Evolutionary conservation across 2,329 filamentous ascomycete species (phyloP).

Genomic region (Stagonosporopsis cucurbitacearum): DNA sequence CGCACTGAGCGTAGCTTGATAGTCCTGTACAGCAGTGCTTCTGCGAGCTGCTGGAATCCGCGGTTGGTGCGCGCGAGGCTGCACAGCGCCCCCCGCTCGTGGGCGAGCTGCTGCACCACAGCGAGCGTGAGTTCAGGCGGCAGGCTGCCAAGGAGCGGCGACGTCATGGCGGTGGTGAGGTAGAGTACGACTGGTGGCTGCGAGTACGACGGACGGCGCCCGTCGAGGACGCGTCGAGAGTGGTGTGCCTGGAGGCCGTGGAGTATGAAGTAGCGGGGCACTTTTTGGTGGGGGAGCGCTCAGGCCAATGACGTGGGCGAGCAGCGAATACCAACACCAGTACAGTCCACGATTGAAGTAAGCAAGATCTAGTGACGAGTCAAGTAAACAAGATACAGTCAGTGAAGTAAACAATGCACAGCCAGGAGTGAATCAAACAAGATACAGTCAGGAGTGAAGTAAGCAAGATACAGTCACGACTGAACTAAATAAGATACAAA

Average conservation of each 20-base stretch:
- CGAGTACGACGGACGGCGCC: too few species aligned
- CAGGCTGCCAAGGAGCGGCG: constrained; percentile 25
- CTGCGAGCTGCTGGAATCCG: constrained; percentile 38
- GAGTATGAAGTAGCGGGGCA: not conserved
- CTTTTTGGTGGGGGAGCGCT: not conserved
- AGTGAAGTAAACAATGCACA: too few species aligned
- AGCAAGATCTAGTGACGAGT: too few species aligned
- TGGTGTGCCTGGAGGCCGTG: too few species aligned
- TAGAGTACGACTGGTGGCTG: too few species aligned
- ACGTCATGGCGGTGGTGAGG: constrained; percentile 26
- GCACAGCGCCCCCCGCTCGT: constrained; percentile 33
- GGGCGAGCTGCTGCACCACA: constrained; percentile 36
- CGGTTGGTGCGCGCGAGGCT: constrained; percentile 40
- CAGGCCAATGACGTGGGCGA: not conserved
- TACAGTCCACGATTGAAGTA: too few species aligned
- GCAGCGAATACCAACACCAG: too few species aligned
- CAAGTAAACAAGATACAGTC: too few species aligned
- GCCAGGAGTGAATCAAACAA: too few species aligned
- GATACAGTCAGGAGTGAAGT: too few species aligned
- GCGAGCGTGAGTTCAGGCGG: constrained; percentile 41
- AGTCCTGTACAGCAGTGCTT: constrained; percentile 42
- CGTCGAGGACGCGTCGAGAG: not conserved
- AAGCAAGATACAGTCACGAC: too few species aligned
- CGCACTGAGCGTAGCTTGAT: constrained; percentile 39
- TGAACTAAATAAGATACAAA: not conserved